Base-by-base conservation (phyloP, 2,329 filamentous ascomycete genomes). In the Pyrenochaeta sp. region DNA sequence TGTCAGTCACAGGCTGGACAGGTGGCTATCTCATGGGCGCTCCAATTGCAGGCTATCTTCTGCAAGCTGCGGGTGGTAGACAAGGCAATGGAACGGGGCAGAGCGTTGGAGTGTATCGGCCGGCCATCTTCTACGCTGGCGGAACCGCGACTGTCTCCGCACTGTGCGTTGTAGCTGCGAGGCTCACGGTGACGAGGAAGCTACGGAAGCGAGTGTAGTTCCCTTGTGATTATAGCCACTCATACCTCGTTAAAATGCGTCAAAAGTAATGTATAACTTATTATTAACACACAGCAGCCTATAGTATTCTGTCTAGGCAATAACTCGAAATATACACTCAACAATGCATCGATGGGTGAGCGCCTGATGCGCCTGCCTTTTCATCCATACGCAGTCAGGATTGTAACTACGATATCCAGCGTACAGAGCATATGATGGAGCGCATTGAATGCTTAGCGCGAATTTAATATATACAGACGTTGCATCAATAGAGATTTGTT, bases 121-220 rank as follows among this genome's bases (percentile, higher is more conserved):
- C 68, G 15, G 66, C 67, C 9, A 73, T 72, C 4, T 69, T 70
- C 49, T 73, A 69, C 23, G 68, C 70, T 32, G 67, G 67, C 14
- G 65, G 63, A 5, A 60, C 65, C 2, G 67, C 67, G 11, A 61
- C 58, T 9, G 41, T 59, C 3, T 66, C 66, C 2, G 54, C 60
- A 7, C 9, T 66, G 7, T 64, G 66, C 31, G 66, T 71, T 14
- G 17, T 71, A 0, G 43, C 60, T 12, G 66, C 67, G 23, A 56
- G 65, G 31, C 20, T 69, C 12, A 66, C 56, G 14, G 51, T 71
- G 18, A 49, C 52, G 6, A 67, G 45, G 46, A 63, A 64, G 15
- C 14, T 65, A 2, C 29, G 56, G 3, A 67, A 67, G 32, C 60
- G 50, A 32, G 63, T 68, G 2, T 68, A 37, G 56, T 39, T 23